A percentile compares a stretch with the other conserved stretches of the same genome.
phyloP scores from a whole-genome alignment of 164 flowering plant species.

The Nymphaea colorata region DNA sequence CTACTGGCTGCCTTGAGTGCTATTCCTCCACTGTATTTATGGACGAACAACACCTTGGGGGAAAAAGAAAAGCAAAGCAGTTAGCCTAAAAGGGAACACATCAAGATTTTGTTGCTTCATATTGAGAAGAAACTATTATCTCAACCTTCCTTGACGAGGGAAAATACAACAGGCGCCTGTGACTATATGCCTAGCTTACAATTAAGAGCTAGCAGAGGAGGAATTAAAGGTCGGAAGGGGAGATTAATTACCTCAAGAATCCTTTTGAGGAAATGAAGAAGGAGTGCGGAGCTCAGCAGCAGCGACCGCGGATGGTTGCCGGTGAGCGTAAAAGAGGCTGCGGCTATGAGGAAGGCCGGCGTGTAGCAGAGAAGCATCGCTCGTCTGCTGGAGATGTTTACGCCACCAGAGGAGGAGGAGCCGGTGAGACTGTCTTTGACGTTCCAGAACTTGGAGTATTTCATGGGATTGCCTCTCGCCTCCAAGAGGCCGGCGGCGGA shows the following conservation, averaged over 20 bases:
- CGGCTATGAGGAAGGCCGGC: constrained; percentile 37
- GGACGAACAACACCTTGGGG: constrained; percentile 45
- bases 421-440: neutral
- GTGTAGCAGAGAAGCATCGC: constrained; percentile 47
- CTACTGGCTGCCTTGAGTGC: constrained; percentile 20
- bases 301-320: constrained; percentile 15
- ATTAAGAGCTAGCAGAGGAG: neutral
- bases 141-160: neutral
- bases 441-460: constrained; percentile 46
- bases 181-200: no score
- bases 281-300: constrained; percentile 30
- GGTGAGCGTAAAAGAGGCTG: constrained; percentile 13
- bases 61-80: neutral
- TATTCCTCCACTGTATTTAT: constrained; percentile 56
- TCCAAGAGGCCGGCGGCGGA: constrained; percentile 24
- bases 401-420: neutral
- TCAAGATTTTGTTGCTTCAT: neutral
- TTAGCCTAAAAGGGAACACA: neutral
- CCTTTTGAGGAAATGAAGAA: constrained; percentile 61
- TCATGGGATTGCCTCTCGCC: constrained; percentile 38
- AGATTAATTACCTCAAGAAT: constrained; percentile 36
- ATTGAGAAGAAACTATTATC: neutral
- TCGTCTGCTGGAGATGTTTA: constrained; percentile 17
- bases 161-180: neutral
- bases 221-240: neutral